Base-by-base conservation (phyloP, 768 basidiomycete genomes). In the Calocybe gangraenosa region DNA sequence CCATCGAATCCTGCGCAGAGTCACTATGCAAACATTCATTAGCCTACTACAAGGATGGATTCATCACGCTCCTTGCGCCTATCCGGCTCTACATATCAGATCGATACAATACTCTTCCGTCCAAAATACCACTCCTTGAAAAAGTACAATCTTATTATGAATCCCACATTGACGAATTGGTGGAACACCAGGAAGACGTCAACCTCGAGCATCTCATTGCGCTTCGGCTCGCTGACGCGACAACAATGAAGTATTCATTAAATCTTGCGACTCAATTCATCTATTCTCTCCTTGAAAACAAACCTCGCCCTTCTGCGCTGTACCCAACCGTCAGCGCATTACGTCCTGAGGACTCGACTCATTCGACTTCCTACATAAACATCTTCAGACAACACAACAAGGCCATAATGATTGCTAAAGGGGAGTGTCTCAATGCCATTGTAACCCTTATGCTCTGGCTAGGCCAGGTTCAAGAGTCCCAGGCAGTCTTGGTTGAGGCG, bases 31-130 rank as follows among this genome's bases (percentile, higher is more conserved):
- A 30, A 33, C 48, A 44, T 7, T 53, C 48, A 3, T 22, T 53
- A 1, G 32, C 40, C 7, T 49, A 53, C 22, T 31, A 20, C 11
- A 44, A 49, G 36, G 32, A 30, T 3, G 46, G 35, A 10, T 47
- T 47, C 35, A 42, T 53, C 14, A 53, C 48, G 2, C 21, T 50
- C 15, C 46, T 53, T 17, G 52, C 52, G 13, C 52, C 52, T 6
- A 50, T 53, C 6, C 41, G 48, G 22, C 48, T 53, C 32, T 47
- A 50, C 40, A 44, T 53, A 2, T 40, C 32, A 9, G 28, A n/a
- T 7, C 21, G 21, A 8, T n/a, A 31, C 25, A 39, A 42, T 19
- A 17, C 10, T 13, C 15, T 25, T 11, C n/a, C 13, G 14, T 7
- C n/a, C n/a, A 32, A 32, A 37, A 13, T 42, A 11, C 47, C 47